phyloP scores from a whole-genome alignment of 352 stramenopile genomes.

The Phytophthora chlamydospora region DNA sequence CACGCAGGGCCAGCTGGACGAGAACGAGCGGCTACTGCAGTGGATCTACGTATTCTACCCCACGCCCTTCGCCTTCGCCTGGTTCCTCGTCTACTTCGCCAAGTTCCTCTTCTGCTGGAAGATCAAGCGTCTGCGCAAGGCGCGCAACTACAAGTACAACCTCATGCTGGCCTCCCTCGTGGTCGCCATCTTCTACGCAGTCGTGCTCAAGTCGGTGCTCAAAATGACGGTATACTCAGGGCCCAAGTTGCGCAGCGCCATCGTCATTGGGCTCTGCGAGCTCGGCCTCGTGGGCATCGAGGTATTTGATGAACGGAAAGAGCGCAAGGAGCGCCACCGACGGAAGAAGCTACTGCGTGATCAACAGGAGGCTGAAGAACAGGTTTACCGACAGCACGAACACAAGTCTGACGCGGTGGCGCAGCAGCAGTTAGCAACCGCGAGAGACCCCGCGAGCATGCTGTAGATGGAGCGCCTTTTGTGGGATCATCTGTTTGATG shows the following conservation, averaged over 20 bases:
- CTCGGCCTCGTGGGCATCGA: constrained; percentile 73
- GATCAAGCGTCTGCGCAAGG: constrained; percentile 79
- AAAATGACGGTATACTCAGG: constrained; percentile 68
- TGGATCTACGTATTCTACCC: constrained; percentile 82
- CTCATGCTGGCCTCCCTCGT: constrained; percentile 69
- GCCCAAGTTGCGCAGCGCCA: constrained; percentile 60
- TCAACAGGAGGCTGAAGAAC: constrained; percentile 41
- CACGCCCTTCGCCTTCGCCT: constrained; percentile 66
- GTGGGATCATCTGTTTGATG: neutral
- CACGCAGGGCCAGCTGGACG: constrained; percentile 63
- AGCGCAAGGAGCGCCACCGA: constrained; percentile 59
- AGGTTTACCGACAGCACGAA: constrained; percentile 32
- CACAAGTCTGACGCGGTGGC: constrained; percentile 33
- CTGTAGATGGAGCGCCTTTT: constrained; percentile 30
- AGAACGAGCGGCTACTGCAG: constrained; percentile 73
- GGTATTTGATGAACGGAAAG: constrained; percentile 71
- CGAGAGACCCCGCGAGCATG: constrained; percentile 37
- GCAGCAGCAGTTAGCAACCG: constrained; percentile 25
- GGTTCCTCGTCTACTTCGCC: constrained; percentile 82
- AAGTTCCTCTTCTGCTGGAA: constrained; percentile 82
- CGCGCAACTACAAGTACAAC: constrained; percentile 87
- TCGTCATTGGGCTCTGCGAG: constrained; percentile 71
- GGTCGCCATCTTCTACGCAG: constrained; percentile 56
- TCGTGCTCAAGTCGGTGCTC: constrained; percentile 58
- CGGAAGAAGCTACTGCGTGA: constrained; percentile 63